Evolutionary conservation across 192 early-diverging fungal genomes (phyloP).

Genomic region (Coemansia sp.): DNA sequence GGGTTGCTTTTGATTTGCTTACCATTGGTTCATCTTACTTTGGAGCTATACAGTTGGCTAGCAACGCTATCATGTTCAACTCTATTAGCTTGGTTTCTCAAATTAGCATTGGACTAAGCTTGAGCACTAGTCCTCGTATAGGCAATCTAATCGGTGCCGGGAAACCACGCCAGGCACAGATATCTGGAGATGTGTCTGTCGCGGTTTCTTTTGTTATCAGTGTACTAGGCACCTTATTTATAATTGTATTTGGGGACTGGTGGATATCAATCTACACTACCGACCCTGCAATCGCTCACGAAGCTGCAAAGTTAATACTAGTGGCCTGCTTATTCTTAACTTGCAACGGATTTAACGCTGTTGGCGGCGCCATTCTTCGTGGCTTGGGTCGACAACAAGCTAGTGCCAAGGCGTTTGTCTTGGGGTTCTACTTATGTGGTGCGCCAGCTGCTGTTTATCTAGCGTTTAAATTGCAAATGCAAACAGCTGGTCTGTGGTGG

Average conservation of each 20-base stretch:
- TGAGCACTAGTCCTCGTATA: slow-evolving; percentile 74
- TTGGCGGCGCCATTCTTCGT: slow-evolving; percentile 54
- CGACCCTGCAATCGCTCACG: slow-evolving; percentile 65
- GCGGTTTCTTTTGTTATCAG: slow-evolving; percentile 57
- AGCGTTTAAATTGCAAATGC: slow-evolving; percentile 27
- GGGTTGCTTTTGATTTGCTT: slow-evolving; percentile 77
- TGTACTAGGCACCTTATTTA: slow-evolving; percentile 2
- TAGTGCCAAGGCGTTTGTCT: slow-evolving; percentile 48
- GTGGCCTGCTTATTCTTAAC: slow-evolving; percentile 66
- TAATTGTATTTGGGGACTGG: slow-evolving; percentile 16
- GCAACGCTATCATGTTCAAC: slow-evolving; percentile 69
- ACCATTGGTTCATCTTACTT: slow-evolving; percentile 73
- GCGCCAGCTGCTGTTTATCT: slow-evolving; percentile 48
- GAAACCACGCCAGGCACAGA: slow-evolving; percentile 58
- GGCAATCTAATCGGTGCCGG: slow-evolving; percentile 69
- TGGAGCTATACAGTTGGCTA: slow-evolving; percentile 58
- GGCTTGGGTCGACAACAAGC: slow-evolving; percentile 51
- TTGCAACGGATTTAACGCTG: slow-evolving; percentile 56
- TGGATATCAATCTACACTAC: slow-evolving; percentile 58
- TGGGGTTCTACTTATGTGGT: slow-evolving; percentile 52
- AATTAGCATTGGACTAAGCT: slow-evolving; percentile 69
- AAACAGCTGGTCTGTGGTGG: slow-evolving; percentile 39
- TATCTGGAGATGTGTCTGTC: slow-evolving; percentile 55
- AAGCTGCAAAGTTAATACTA: slow-evolving; percentile 71
- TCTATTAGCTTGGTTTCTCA: slow-evolving; percentile 65